Conservation (phyloP, 75 land plant species). For the Pseudotsuga menziesii region DNA sequence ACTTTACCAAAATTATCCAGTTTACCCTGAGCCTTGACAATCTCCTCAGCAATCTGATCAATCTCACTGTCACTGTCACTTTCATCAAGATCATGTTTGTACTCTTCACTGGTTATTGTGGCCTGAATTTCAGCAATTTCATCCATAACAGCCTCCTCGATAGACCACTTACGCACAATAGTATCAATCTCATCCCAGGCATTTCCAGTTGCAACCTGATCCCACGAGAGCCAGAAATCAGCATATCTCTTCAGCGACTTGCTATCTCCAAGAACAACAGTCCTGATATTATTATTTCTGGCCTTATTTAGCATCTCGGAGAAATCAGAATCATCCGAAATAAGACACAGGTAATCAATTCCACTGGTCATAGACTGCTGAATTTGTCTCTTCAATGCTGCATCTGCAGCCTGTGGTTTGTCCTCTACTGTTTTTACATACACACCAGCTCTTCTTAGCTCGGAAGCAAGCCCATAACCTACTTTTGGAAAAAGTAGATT, state of each 20-base stretch:
- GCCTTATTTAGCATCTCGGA: constrained; percentile 56
- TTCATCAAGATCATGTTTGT: constrained; percentile 8
- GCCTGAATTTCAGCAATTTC: constrained; percentile 16
- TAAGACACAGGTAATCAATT: constrained; percentile 68
- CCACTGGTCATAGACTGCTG: constrained; percentile 55
- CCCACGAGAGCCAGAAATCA: constrained; percentile 78
- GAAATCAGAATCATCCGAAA: constrained; percentile 89
- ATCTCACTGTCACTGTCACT: constrained; percentile 32
- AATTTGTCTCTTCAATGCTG: constrained; percentile 72
- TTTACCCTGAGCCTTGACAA: constrained; percentile 14
- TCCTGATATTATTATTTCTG: constrained; percentile 45
- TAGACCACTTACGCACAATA: constrained; percentile 8
- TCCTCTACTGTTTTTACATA: constrained; percentile 77
- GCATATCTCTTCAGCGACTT: constrained; percentile 49
- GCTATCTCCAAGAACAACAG: constrained; percentile 76
- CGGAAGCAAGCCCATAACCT: constrained; percentile 70
- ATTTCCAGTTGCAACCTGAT: constrained; percentile 51
- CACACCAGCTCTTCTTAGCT: constrained; percentile 77
- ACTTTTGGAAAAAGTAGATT: constrained; percentile 46
- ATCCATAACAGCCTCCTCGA: constrained; percentile 11
- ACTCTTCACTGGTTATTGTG: constrained; percentile 12
- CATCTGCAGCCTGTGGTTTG: constrained; percentile 88
- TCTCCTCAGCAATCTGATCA: constrained; percentile 34
- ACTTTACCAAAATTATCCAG: constrained; percentile 10
- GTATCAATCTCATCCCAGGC: constrained; percentile 26